phyloP scores from a whole-genome alignment of 139 green algal species.

The Chlamydomonas incerta region DNA sequence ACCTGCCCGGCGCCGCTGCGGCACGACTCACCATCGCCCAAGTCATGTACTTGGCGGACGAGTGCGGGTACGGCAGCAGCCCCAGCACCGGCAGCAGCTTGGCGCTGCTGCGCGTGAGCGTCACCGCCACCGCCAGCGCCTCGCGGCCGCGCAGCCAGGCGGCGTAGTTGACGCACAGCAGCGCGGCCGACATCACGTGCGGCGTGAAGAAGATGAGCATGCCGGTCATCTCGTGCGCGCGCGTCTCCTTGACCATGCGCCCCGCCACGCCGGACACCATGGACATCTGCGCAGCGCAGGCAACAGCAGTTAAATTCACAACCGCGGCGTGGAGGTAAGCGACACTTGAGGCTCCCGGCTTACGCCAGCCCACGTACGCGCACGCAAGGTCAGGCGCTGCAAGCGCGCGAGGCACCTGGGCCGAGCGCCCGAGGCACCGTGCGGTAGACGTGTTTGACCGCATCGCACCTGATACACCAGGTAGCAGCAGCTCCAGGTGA shows the following conservation, averaged over 20 bases:
- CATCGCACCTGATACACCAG: conserved; percentile 3
- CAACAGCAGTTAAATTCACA: too few species aligned
- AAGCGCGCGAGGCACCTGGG: too few species aligned
- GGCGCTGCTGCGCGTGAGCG: not conserved
- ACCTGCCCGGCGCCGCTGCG: too few species aligned
- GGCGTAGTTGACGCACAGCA: conserved; percentile 11
- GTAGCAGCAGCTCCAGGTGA: conserved; percentile 20
- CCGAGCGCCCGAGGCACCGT: too few species aligned
- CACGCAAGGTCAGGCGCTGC: too few species aligned
- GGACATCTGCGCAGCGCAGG: conserved; percentile 34
- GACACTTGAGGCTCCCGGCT: too few species aligned
- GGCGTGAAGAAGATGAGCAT: conserved; percentile 17
- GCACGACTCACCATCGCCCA: not conserved
- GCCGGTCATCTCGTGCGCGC: not conserved
- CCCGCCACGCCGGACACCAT: not conserved
- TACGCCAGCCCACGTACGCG: too few species aligned
- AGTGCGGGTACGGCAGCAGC: conserved; percentile 30
- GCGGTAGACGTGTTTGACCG: too few species aligned
- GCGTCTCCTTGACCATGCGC: conserved; percentile 31
- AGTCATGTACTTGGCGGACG: conserved; percentile 7
- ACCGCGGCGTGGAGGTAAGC: too few species aligned
- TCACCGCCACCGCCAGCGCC: not conserved
- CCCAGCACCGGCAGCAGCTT: conserved; percentile 26
- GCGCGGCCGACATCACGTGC: not conserved
- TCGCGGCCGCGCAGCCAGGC: conserved; percentile 12